Evolutionary conservation across 768 basidiomycete species (phyloP), one percentile per base, ranked within the genome.

Genomic region (Phylloporus sp.): DNA sequence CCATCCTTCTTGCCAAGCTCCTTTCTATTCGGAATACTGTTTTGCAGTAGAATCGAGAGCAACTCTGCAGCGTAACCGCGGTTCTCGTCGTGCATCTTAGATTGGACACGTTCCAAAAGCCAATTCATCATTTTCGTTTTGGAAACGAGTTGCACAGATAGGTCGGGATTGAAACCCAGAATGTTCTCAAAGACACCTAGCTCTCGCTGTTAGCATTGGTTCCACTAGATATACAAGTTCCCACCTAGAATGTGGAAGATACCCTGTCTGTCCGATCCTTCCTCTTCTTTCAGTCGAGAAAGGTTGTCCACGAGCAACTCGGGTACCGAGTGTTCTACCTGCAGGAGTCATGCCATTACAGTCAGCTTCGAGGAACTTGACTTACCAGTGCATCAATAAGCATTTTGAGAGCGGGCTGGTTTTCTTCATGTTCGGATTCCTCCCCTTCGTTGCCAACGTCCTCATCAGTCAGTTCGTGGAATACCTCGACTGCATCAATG

Each of bases 381-480:
- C 84, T 60, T 58, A 95, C 91, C 70, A 97, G 64, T 40, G 75
- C 77, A 42, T 86, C 80, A 33, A 92, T 79, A 2, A 97, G 72
- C 57, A 78, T 72, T 59, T 84, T 89, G 59, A 93, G 65, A 6
- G 84, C 82, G 21, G 79, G 80, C 50, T 83, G 81, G 18, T 76
- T 69, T 23, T 72, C 73, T 49, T 81, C 79, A 45, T 78, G 75
- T 27, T 74, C 80, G 11, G 79, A 79, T 20, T 84, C 85, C 0
- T 85, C 81, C 3, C 62, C 78, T 57, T 84, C 88, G 38, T 87
- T 83, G 5, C 87, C 88, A 2, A 90, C 90, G 57, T 98, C 95
- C 66, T 98, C 96, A 55, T 99, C 96, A 1, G 93, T 95, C 50
- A 97, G 76, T 66, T 99, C 96, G 57, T 92, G 85, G 6, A 99